Percentiles rank a stretch among this genome's conserved stretches.
phyloP scores from a whole-genome alignment of 345 rosid genomes.

The Salix viminalis region DNA sequence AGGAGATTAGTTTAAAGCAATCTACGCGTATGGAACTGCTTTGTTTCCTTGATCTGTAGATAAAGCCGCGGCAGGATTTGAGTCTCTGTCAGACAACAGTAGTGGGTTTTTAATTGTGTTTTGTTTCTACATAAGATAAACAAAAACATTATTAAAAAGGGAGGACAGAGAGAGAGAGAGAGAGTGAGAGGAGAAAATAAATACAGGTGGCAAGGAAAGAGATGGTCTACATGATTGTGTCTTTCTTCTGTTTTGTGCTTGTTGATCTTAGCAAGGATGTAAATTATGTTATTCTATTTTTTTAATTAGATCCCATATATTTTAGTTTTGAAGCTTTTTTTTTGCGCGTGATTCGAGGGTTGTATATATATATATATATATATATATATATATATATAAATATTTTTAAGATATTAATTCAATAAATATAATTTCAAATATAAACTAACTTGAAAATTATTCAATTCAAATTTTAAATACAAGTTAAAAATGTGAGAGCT shows the following conservation, averaged over 20 bases:
- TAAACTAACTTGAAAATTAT: too few species aligned
- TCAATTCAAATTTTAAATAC: too few species aligned
- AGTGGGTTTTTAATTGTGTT: neutral
- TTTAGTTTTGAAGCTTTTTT: too few species aligned
- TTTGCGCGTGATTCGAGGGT: too few species aligned
- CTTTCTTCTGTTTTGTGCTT: neutral
- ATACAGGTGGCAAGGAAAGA: neutral
- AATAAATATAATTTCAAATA: too few species aligned
- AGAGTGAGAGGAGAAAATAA: neutral
- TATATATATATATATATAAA: too few species aligned
- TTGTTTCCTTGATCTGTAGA: constrained; percentile 10
- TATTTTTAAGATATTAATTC: too few species aligned
- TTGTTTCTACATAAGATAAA: neutral
- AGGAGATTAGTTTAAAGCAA: neutral
- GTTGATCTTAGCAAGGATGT: too few species aligned
- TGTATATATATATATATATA: too few species aligned
- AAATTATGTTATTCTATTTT: too few species aligned
- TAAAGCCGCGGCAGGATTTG: constrained; percentile 20
- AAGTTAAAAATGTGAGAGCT: too few species aligned
- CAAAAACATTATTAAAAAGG: neutral
- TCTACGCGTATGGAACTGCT: constrained; percentile 14
- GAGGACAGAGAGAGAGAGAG: neutral
- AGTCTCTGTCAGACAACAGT: constrained; percentile 18
- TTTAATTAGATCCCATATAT: too few species aligned
- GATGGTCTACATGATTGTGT: neutral